Evolutionary conservation across 2,329 filamentous ascomycete species (phyloP), one percentile per base, ranked within the genome.

Genomic region (Calonectria fujianensis): DNA sequence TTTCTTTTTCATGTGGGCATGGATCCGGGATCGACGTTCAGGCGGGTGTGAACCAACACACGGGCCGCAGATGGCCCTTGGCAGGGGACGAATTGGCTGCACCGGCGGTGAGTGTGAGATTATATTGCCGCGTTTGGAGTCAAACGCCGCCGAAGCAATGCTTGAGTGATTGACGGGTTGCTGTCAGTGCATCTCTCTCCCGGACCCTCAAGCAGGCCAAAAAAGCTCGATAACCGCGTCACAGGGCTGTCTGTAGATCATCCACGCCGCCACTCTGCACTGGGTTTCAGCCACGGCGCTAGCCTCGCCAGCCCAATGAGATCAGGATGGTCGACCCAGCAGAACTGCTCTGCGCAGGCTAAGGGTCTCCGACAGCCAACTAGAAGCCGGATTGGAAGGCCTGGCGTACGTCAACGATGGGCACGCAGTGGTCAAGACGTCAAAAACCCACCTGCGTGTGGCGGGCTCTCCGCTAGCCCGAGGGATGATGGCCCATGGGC

Each of bases 1-100:
- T 63, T 63, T 41, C 57, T 63, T 63, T 63, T 63, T 63, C 45
- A 3, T 41, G 35, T 63, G 57, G 57, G 39, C 57, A 63, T 41
- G 57, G 57, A 63, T 63, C 57, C 35, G 9, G 57, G 57, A 63
- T 63, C 57, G 39, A 29, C 57, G 27, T 16, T 27, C n/a, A 63
- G 37, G 57, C 14, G 24, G 24, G 24, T 41, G 39, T 13, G n/a
- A 61, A 37, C 57, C 35, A 61, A 37, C 57, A 24, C 57, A 63
- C 57, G 57, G 57, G 57, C 57, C 57, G 57, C 57, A 63, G 57
- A 63, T 45, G 35, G 57, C 24, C 57, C 57, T 63, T 41, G 57
- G 57, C 57, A 41, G 20, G 24, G 13, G 11, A 4, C 29, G 57
- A 20, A 29, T 41, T 27, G 32, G 57, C n/a, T 63, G 57, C 35